Conservation (phyloP, 345 rosid species). For the Carallia pectinifolia region DNA sequence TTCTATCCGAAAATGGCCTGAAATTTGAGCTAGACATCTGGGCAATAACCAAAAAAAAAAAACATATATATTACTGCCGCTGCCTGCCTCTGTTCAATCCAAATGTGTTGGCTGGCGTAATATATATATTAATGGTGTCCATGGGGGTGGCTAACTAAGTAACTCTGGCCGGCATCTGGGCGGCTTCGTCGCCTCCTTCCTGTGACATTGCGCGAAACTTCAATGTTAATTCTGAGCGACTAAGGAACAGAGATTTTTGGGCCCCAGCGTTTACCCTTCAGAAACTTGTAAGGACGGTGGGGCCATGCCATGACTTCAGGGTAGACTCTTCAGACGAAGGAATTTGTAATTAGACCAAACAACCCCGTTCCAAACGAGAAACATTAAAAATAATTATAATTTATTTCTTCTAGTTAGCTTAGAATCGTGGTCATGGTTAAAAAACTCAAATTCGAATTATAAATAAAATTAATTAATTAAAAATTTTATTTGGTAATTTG, state of each 20-base stretch:
- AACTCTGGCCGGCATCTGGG: neutral
- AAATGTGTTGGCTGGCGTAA: neutral
- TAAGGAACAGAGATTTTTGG: neutral
- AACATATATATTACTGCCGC: too few species aligned
- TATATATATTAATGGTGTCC: neutral
- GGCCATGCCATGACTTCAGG: neutral
- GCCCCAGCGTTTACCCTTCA: neutral
- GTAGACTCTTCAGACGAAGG: neutral
- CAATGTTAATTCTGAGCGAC: slow-evolving; percentile 24
- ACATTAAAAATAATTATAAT: neutral
- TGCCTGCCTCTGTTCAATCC: too few species aligned
- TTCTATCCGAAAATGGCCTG: neutral
- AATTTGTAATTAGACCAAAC: neutral
- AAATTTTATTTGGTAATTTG: too few species aligned
- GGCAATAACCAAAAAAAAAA: too few species aligned
- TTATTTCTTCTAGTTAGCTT: too few species aligned
- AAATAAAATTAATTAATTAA: too few species aligned
- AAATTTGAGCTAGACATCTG: neutral
- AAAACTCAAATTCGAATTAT: too few species aligned
- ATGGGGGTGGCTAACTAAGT: neutral
- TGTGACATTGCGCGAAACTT: slow-evolving; percentile 38
- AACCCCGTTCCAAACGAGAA: slow-evolving; percentile 4
- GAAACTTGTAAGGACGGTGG: neutral
- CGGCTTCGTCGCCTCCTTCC: slow-evolving; percentile 39
- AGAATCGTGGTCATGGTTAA: too few species aligned